These are phyloP conservation scores for Fermentozyma sake DNA, from an alignment of 1,139 yeast genomes.

Conservation along the genomic window DNA sequence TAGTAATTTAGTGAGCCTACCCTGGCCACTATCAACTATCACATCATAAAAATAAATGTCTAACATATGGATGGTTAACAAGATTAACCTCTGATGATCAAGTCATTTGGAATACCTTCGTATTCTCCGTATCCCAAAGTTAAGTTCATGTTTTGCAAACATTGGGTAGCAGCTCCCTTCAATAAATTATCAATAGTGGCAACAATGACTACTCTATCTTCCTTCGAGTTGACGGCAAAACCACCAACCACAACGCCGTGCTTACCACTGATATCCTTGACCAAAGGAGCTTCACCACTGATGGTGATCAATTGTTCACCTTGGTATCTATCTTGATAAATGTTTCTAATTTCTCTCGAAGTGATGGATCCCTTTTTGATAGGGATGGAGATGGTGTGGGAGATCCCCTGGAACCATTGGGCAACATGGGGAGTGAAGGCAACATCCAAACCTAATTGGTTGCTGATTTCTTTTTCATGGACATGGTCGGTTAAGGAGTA, in stretches of 20 bases:
- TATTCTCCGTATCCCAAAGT: conserved; percentile 88
- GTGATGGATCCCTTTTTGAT: conserved; percentile 65
- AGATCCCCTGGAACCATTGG: conserved; percentile 98
- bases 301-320: conserved; percentile 84
- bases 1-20: no score
- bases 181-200: conserved; percentile 93
- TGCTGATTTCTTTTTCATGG: conserved; percentile 89
- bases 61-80: no score
- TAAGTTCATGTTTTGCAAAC: conserved; percentile 91
- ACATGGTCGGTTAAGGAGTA: conserved; percentile 94
- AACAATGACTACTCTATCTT: conserved; percentile 87
- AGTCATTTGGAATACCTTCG: conserved; percentile 80
- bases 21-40: no score
- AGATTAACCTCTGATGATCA: conserved; percentile 43
- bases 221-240: conserved; percentile 84
- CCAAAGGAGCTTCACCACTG: conserved; percentile 88
- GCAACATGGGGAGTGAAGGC: conserved; percentile 98
- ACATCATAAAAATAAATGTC: no score
- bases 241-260: conserved; percentile 96
- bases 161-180: conserved; percentile 98
- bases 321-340: conserved; percentile 84
- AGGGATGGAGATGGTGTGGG: conserved; percentile 89
- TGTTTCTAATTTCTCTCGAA: conserved; percentile 75
- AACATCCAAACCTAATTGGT: conserved; percentile 70
- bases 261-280: conserved; percentile 85